Evolutionary conservation across 768 basidiomycete genomes (phyloP).

Genomic region (Mycena leptocephala): DNA sequence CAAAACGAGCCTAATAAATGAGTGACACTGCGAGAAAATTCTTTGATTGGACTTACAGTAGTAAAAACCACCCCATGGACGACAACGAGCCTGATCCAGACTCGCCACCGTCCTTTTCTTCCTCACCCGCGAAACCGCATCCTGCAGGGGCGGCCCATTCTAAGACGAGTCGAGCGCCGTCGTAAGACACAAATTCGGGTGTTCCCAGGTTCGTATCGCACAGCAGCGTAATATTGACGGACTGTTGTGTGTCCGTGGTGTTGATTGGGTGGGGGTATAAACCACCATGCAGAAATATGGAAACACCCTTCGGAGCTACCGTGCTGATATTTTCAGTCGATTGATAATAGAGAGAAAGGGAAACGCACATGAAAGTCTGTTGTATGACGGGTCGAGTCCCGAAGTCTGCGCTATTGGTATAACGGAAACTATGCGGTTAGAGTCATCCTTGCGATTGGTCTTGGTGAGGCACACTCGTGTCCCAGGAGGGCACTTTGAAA

Average conservation of each 20-base stretch:
- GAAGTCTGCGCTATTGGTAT: slow-evolving; percentile 76
- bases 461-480: slow-evolving; percentile 85
- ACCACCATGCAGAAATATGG: slow-evolving; percentile 71
- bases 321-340: slow-evolving; percentile 27
- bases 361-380: slow-evolving; percentile 58
- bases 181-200: slow-evolving; percentile 73
- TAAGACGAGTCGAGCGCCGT: slow-evolving; percentile 67
- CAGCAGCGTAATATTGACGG: slow-evolving; percentile 72
- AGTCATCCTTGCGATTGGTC: slow-evolving; percentile 71
- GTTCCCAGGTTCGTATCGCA: slow-evolving; percentile 65
- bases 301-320: slow-evolving; percentile 70
- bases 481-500: slow-evolving; percentile 73
- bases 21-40: not conserved
- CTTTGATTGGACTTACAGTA: slow-evolving; percentile 72
- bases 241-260: slow-evolving; percentile 66
- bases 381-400: slow-evolving; percentile 49
- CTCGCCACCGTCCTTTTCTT: slow-evolving; percentile 45
- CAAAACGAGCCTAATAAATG: slow-evolving; percentile 67
- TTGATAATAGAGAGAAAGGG: slow-evolving; percentile 12
- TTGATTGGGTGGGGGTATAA: slow-evolving; percentile 71
- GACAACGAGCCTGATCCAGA: slow-evolving; percentile 72
- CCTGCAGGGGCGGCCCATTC: slow-evolving; percentile 78
- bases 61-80: slow-evolving; percentile 90
- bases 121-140: slow-evolving; percentile 59
- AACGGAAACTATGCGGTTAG: slow-evolving; percentile 76